Percentiles rank a stretch among this genome's conserved stretches.
These are phyloP conservation scores for Populus hybrid DNA, from an alignment of 441 rosid genomes.

Conservation along the genomic window DNA sequence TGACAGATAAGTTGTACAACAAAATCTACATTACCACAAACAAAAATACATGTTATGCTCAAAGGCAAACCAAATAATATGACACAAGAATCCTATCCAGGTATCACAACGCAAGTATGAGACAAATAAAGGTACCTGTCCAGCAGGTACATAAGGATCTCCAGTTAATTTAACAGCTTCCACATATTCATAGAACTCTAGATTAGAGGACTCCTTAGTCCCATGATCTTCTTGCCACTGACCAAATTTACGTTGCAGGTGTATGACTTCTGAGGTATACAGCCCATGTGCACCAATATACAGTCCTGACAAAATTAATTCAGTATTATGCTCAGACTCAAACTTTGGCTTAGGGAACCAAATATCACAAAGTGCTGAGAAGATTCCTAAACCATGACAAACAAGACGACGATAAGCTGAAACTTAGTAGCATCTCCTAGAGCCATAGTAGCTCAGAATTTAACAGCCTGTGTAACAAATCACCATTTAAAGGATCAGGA, in stretches of 20 bases:
- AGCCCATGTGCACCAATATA: slow-evolving; percentile 90
- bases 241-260: slow-evolving; percentile 76
- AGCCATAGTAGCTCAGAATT: neutral
- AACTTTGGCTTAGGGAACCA: neutral
- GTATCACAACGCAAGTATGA: no score
- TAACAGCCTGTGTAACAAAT: slow-evolving; percentile 24
- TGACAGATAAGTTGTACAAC: neutral
- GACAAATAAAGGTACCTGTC: slow-evolving; percentile 57
- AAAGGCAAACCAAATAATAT: no score
- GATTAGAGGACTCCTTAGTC: slow-evolving; percentile 52
- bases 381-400: slow-evolving; percentile 8
- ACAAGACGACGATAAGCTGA: slow-evolving; percentile 12
- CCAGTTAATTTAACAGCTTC: slow-evolving; percentile 92
- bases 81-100: no score
- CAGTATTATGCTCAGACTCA: slow-evolving; percentile 8
- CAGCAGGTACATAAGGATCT: slow-evolving; percentile 94
- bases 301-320: slow-evolving; percentile 56
- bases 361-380: neutral
- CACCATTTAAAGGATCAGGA: slow-evolving; percentile 78
- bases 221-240: slow-evolving; percentile 76
- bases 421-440: slow-evolving; percentile 14
- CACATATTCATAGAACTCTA: slow-evolving; percentile 91
- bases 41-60: neutral
- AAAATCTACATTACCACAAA: neutral
- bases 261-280: slow-evolving; percentile 86